These are phyloP conservation scores for Plasmodium ovale DNA, from an alignment of 169 alveolate genomes.

Conservation along the genomic window DNA sequence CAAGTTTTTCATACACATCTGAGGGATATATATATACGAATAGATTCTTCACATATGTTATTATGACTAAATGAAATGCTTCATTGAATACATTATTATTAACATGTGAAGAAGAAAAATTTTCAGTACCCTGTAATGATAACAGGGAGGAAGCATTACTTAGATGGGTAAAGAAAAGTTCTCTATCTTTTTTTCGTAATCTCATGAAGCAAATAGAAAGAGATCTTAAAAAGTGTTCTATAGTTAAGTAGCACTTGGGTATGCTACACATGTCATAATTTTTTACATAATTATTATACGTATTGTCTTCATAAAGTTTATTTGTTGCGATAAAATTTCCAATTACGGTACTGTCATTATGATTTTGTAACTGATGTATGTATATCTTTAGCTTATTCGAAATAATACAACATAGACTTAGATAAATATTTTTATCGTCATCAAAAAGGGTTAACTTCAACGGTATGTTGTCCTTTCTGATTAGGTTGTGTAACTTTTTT, in stretches of 20 bases:
- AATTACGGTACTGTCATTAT: background rate
- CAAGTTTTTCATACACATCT: background rate
- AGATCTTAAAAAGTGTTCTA: slow-evolving; percentile 20
- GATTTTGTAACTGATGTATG: background rate
- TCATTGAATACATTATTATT: background rate
- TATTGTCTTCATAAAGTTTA: background rate
- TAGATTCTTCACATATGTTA: slow-evolving; percentile 18
- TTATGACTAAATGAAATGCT: slow-evolving; percentile 1
- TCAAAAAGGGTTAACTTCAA: background rate
- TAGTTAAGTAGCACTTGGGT: slow-evolving; percentile 13
- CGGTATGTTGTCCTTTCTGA: slow-evolving; percentile 11
- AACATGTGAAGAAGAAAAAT: background rate
- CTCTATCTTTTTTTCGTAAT: background rate
- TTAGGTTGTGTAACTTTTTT: slow-evolving; percentile 26
- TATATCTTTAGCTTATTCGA: slow-evolving; percentile 35
- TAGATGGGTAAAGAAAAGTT: slow-evolving; percentile 12
- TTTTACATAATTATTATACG: slow-evolving; percentile 4
- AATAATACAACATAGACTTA: slow-evolving; percentile 13
- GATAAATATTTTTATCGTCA: slow-evolving; percentile 23
- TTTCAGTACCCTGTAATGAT: background rate
- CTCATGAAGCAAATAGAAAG: slow-evolving; percentile 6
- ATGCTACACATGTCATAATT: slow-evolving; percentile 33
- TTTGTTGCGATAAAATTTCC: background rate
- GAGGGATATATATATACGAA: slow-evolving; percentile 9
- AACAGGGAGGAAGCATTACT: slow-evolving; percentile 27